Conservation (phyloP, 345 rosid species). For the Arabis hirsuta region DNA sequence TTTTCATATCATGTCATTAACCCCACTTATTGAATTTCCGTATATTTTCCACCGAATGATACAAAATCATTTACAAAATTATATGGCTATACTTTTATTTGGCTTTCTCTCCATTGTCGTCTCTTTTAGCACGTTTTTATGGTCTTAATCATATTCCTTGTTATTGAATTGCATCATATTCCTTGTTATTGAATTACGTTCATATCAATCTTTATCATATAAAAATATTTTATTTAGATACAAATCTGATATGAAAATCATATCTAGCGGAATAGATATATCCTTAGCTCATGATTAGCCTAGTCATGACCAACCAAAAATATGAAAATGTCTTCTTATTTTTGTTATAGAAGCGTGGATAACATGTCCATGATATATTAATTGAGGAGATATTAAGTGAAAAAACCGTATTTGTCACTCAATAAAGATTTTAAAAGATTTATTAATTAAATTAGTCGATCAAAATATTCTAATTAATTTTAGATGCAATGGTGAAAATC, state of each 20-base stretch:
- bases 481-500: no score
- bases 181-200: neutral
- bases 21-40: conserved; percentile 36
- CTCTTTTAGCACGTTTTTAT: conserved; percentile 5
- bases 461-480: no score
- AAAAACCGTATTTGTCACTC: no score
- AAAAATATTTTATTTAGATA: neutral
- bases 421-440: no score
- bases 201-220: neutral
- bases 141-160: neutral
- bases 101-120: conserved; percentile 22
- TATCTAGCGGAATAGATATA: conserved; percentile 5
- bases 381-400: no score
- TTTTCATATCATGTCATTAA: conserved; percentile 31
- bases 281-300: conserved; percentile 33
- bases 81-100: conserved; percentile 1
- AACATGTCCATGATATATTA: neutral
- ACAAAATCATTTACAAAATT: conserved; percentile 23
- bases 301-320: conserved; percentile 29
- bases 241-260: conserved; percentile 2
- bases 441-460: no score
- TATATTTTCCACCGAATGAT: conserved; percentile 30
- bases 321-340: conserved; percentile 1
- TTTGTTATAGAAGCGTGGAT: conserved; percentile 16
- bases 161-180: neutral